Conservation (phyloP, 371 early-diverging fungal species). For the Lichtheimia ornata region DNA sequence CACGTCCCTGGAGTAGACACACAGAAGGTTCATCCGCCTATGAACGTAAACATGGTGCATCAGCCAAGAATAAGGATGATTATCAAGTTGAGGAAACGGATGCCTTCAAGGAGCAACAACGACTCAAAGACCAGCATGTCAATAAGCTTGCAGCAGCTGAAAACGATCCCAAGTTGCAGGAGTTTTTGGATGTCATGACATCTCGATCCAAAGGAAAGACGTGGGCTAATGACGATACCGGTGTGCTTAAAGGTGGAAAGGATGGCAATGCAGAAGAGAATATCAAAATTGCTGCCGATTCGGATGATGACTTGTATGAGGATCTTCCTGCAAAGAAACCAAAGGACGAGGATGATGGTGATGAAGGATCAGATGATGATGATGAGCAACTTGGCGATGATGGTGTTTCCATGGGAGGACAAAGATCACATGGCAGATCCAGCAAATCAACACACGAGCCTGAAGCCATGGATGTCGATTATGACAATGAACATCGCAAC, state of each 20-base stretch:
- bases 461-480: constrained; percentile 6
- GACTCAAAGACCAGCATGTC: constrained; percentile 52
- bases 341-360: constrained; percentile 11
- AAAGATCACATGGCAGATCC: no score
- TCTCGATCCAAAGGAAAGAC: constrained; percentile 77
- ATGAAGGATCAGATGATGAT: constrained; percentile 4
- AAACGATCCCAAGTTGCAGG: constrained; percentile 78
- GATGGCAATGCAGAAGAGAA: constrained; percentile 55
- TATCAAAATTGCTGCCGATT: constrained; percentile 59
- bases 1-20: constrained; percentile 90
- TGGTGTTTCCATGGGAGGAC: neutral
- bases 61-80: constrained; percentile 30
- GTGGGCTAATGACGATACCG: constrained; percentile 92
- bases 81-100: constrained; percentile 49
- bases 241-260: constrained; percentile 31
- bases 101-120: constrained; percentile 36
- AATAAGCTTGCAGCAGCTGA: constrained; percentile 62
- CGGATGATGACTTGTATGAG: constrained; percentile 74
- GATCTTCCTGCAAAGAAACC: constrained; percentile 53
- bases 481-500: constrained; percentile 10
- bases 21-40: constrained; percentile 77
- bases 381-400: neutral
- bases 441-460: neutral
- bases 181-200: constrained; percentile 88
- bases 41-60: constrained; percentile 31